phyloP scores from a whole-genome alignment of 1,284 basidiomycete species.

The Vanrija sp. region DNA sequence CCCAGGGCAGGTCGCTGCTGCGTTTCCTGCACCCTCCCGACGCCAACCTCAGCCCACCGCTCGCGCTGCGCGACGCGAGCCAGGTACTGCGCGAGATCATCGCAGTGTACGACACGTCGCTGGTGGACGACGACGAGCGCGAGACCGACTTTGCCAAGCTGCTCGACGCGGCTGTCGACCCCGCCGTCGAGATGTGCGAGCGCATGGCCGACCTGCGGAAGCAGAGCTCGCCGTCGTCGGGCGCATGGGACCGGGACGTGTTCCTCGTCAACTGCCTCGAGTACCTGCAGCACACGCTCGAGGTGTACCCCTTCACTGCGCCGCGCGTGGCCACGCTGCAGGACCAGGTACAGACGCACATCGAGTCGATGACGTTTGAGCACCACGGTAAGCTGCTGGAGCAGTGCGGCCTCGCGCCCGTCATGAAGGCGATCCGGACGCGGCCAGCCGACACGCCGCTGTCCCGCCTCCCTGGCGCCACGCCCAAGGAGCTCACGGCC shows the following conservation, averaged over 20 bases:
- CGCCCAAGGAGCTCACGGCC: conserved; percentile 42
- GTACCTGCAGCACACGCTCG: conserved; percentile 70
- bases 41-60: conserved; percentile 67
- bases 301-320: conserved; percentile 67
- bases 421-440: conserved; percentile 59
- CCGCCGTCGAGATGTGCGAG: conserved; percentile 71
- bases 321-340: conserved; percentile 61
- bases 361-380: conserved; percentile 66
- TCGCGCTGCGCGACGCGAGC: conserved; percentile 70
- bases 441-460: conserved; percentile 59
- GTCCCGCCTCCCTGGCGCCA: conserved; percentile 44
- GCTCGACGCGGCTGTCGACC: conserved; percentile 75
- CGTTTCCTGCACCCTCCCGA: conserved; percentile 71
- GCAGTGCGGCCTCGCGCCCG: conserved; percentile 68
- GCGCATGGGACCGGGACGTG: conserved; percentile 71
- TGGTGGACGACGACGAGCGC: conserved; percentile 53
- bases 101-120: conserved; percentile 76
- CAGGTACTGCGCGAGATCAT: conserved; percentile 83
- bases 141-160: conserved; percentile 64
- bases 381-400: conserved; percentile 69
- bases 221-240: conserved; percentile 10
- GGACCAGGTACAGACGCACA: conserved; percentile 60
- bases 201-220: conserved; percentile 60
- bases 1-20: conserved; percentile 70
- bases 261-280: conserved; percentile 80